Evolutionary conservation across 176 grass and related monocot species (phyloP), one percentile per base, ranked within the genome.

Genomic region (Carex littledalei): DNA sequence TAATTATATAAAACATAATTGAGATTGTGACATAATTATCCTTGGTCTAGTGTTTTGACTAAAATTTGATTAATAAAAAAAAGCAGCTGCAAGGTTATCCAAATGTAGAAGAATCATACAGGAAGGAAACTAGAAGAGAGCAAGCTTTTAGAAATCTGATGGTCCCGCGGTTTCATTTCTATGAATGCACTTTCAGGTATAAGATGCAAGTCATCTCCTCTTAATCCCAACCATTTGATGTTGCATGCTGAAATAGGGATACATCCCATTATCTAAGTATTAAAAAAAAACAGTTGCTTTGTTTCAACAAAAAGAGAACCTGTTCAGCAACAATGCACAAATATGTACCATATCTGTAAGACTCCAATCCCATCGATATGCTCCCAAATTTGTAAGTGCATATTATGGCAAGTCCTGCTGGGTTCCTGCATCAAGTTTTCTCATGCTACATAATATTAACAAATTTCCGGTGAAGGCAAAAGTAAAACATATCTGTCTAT

Each of bases 311-410:
- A 77, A 26, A 32, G 60, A 62, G 21, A 77, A 77, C 5, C 24
- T 54, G 73, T 56, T 78, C 49, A 56, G 12, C 20, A 43, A 75
- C 52, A 17, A 50, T 78, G 45, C 45, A 45, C 18, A 78, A 80
- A 29, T 37, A 84, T 81, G 84, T 86, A 98, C 89, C 93, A 59
- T 95, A 98, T 98, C 93, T 90, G 64, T 98, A 98, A 78, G 93
- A 95, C 65, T 98, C 95, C 85, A 98, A 88, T 20, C 95, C 93
- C 89, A 93, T 93, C 6, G 73, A 90, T 85, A 95, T 91, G 83
- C 95, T 98, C 85, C 95, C 95, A 81, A 93, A 93, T 79, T 94
- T 98, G 82, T 98, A 98, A 21, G 93, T 98, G 69, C 95, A 94
- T 64, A 98, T 22, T 90, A 98, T 98, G 82, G 91, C 91, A 86